Conservation (phyloP, 2,329 filamentous ascomycete genomes). For the Ascochyta viciae-villosae region DNA sequence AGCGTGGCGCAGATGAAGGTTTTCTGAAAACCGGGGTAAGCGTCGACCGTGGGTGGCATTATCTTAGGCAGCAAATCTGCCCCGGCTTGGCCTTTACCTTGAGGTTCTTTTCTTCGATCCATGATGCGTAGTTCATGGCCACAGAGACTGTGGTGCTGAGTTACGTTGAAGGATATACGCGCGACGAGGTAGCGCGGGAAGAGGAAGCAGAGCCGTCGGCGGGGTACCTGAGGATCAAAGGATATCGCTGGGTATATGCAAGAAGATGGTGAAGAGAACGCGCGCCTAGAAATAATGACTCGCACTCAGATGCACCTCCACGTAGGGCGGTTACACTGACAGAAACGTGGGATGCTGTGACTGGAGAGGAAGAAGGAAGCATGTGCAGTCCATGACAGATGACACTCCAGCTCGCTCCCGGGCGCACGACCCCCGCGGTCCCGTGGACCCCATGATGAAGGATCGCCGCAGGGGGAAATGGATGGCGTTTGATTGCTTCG, state of each 20-base stretch:
- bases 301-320: constrained; percentile 8
- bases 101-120: constrained; percentile 55
- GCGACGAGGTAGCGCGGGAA: not conserved
- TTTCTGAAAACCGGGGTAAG: constrained; percentile 39
- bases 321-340: constrained; percentile 13
- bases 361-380: constrained; percentile 7
- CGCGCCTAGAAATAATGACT: constrained; percentile 8
- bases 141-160: constrained; percentile 9
- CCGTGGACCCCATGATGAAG: constrained; percentile 16
- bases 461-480: constrained; percentile 24
- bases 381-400: constrained; percentile 15
- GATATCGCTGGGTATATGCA: not conserved
- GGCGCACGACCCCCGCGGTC: not conserved
- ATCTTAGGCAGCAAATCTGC: constrained; percentile 18
- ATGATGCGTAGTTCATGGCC: constrained; percentile 54
- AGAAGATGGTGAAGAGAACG: not conserved
- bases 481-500: constrained; percentile 11
- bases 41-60: constrained; percentile 14
- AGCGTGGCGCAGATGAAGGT: constrained; percentile 55
- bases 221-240: constrained; percentile 4
- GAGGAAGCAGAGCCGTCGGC: constrained; percentile 13
- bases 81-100: constrained; percentile 37
- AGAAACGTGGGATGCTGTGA: constrained; percentile 16
- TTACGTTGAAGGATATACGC: constrained; percentile 9
- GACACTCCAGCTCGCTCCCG: constrained; percentile 20